Conservation (phyloP, 129 eudicot genomes). For the Daucus carota region DNA sequence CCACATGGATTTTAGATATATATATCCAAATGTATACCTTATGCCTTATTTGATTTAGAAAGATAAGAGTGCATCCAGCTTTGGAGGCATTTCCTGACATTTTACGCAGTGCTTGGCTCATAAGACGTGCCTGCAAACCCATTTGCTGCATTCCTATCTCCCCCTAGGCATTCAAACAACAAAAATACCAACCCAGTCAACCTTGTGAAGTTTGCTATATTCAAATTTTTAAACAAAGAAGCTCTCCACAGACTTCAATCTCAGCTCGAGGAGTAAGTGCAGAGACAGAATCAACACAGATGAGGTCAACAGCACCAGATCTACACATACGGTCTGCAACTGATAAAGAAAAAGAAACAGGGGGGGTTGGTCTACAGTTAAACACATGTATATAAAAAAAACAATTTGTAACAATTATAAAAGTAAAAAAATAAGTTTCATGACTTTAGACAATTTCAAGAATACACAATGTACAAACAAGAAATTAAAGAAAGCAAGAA, state of each 20-base stretch:
- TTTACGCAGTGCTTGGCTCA: conserved; percentile 98
- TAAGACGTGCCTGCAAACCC: conserved; percentile 98
- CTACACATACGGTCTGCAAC: conserved; percentile 99
- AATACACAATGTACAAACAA: neutral
- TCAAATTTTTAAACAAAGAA: neutral
- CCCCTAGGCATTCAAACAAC: conserved; percentile 40
- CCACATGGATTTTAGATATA: neutral
- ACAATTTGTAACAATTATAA: conserved; percentile 1
- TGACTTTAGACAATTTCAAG: neutral
- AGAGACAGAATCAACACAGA: conserved; percentile 95
- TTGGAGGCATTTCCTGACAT: conserved; percentile 99
- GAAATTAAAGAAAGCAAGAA: conserved; percentile 16
- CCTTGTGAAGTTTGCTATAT: conserved; percentile 5
- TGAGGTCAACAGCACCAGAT: conserved; percentile 97
- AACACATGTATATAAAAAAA: neutral
- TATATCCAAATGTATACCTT: conserved; percentile 41
- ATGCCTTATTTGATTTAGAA: conserved; percentile 92
- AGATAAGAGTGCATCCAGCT: conserved; percentile 97
- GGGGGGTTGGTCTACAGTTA: neutral
- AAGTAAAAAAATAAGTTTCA: neutral
- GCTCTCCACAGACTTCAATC: conserved; percentile 57
- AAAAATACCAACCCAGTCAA: neutral
- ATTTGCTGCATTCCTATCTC: conserved; percentile 99
- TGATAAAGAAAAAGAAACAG: conserved; percentile 17
- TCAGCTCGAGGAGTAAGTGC: conserved; percentile 99